These are phyloP conservation scores for Exophiala viscosa DNA, from an alignment of 2,329 filamentous ascomycete species.

Conservation along the genomic window DNA sequence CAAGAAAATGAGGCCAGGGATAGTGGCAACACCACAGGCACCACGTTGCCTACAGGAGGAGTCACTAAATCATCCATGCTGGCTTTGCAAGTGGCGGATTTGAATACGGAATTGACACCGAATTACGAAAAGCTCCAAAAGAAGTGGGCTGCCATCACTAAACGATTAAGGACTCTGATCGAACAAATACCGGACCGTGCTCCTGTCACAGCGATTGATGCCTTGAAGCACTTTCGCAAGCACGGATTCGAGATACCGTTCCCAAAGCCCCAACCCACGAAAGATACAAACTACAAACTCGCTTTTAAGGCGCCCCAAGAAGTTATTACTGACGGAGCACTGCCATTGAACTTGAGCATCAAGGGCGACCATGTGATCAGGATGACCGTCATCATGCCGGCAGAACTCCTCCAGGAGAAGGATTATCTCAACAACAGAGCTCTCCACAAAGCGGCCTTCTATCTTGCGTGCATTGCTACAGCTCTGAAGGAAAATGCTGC, in stretches of 20 bases:
- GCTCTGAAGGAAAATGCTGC: constrained; percentile 60
- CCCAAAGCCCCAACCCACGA: constrained; percentile 71
- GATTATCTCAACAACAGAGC: constrained; percentile 91
- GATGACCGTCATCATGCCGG: constrained; percentile 82
- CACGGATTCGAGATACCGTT: constrained; percentile 73
- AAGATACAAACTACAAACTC: constrained; percentile 77
- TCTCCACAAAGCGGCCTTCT: constrained; percentile 92
- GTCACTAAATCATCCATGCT: constrained; percentile 18
- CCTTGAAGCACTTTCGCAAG: constrained; percentile 64
- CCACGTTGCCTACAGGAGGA: constrained; percentile 13
- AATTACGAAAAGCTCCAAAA: constrained; percentile 45
- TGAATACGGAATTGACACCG: constrained; percentile 56
- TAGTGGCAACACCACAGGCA: neutral
- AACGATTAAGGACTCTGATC: constrained; percentile 52
- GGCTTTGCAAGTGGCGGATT: constrained; percentile 58
- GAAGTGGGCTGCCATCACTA: constrained; percentile 52
- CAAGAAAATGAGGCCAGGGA: neutral
- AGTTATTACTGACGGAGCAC: constrained; percentile 86
- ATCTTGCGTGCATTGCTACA: constrained; percentile 74
- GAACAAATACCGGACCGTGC: constrained; percentile 53
- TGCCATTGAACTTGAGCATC: constrained; percentile 70
- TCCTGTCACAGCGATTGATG: constrained; percentile 58
- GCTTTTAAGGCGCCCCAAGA: constrained; percentile 70
- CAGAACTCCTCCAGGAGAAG: constrained; percentile 79
- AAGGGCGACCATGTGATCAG: constrained; percentile 65